Base-by-base conservation (phyloP, 371 early-diverging fungal species). In the Mortierella sp. region DNA sequence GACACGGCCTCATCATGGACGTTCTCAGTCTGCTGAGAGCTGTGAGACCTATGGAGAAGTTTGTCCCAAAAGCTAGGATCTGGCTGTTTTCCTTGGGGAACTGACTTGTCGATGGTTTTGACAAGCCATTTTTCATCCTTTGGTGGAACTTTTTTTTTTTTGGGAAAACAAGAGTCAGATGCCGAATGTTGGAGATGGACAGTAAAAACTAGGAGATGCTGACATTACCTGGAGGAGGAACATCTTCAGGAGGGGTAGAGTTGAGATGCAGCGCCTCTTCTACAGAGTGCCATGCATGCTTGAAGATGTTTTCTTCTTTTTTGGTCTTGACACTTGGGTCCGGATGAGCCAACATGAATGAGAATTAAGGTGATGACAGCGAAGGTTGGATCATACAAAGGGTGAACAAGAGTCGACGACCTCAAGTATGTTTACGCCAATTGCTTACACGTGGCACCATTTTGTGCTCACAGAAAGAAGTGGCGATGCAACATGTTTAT, bases 101-200 rank as follows among this genome's bases (percentile, higher is more conserved):
- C 29, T 2, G 76, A 63, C 55, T 76, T 76, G 67, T 76, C 65
- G 28, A 76, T 56, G 26, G 76, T 76, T 47, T 70, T 76, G 71
- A 76, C 76, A 59, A 61, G 23, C 76, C 76, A 73, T 37, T 68
- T 70, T 43, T 75, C 67, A 26, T 74, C 70, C 55, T 70, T 79
- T 31, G 70, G 70, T 2, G 70, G 70, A n/a, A 70, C 70, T 70
- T 19, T 61, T 40, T 40, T 40, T 40, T 40, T 45, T 15, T 19
- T 0, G 40, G 23, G n/a, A 23, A 43, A 49, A 15, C 23, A 22
- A 8, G 9, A 28, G 19, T 9, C 5, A 26, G 7, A 51, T 17
- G 56, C 3, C n/a, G 15, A 7, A 22, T 4, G 43, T 34, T 22
- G 19, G 26, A 35, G 47, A 29, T 56, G 17, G 13, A 17, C n/a